Conservation (phyloP, 108 stramenopile genomes). For the Ochromonas danica region DNA sequence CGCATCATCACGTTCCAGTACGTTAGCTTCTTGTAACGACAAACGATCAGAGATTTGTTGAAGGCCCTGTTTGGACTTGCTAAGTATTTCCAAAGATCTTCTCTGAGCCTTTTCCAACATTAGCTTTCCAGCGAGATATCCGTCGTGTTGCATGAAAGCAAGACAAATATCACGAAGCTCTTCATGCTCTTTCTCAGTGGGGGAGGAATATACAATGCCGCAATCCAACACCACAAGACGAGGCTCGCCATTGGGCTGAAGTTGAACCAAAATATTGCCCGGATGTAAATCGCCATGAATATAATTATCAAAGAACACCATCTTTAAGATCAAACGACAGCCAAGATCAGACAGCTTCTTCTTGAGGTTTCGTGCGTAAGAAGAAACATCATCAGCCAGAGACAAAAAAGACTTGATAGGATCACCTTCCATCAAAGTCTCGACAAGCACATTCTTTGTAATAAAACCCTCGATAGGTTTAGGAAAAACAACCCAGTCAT, state of each 20-base stretch:
- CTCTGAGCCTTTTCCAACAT: conserved; percentile 75
- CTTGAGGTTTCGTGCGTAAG: conserved; percentile 52
- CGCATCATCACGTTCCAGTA: conserved; percentile 53
- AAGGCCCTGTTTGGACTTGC: not conserved
- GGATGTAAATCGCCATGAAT: conserved; percentile 77
- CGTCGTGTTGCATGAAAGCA: conserved; percentile 75
- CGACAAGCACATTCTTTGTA: conserved; percentile 66
- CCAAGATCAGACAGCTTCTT: conserved; percentile 68
- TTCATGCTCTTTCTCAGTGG: conserved; percentile 68
- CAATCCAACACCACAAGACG: conserved; percentile 62
- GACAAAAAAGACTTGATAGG: conserved; percentile 68
- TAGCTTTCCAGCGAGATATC: conserved; percentile 67
- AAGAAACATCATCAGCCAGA: conserved; percentile 30
- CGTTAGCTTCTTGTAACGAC: conserved; percentile 57
- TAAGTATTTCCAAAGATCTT: too few relatives aligned
- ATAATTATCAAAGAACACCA: conserved; percentile 75
- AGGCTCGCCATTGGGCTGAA: conserved; percentile 30
- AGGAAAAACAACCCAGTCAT: conserved; percentile 67
- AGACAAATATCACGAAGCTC: conserved; percentile 75
- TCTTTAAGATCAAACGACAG: conserved; percentile 73
- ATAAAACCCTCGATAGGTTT: conserved; percentile 70
- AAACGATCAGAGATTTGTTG: conserved; percentile 55
- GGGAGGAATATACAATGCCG: conserved; percentile 58
- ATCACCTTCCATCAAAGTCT: conserved; percentile 76
- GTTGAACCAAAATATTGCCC: conserved; percentile 43